Evolutionary conservation across 371 early-diverging fungal genomes (phyloP).

Genomic region (Nematocida sp.): DNA sequence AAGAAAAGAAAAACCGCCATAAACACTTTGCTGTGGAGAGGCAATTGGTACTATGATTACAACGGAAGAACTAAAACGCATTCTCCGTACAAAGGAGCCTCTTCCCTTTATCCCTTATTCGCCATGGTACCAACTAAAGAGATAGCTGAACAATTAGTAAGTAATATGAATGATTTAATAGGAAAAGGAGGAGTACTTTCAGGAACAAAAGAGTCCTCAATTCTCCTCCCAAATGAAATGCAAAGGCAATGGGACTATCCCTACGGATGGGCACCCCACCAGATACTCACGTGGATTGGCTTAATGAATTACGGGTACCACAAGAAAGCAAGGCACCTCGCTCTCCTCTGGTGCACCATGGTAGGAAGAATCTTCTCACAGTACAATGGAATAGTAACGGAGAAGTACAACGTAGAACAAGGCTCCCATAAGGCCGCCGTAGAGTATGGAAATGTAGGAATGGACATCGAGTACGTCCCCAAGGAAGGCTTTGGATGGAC

Average conservation of each 20-base stretch:
- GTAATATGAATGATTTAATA: slow-evolving; percentile 1
- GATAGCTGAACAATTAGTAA: slow-evolving; percentile 23
- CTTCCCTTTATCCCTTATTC: slow-evolving; percentile 45
- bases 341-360: slow-evolving; percentile 53
- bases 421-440: slow-evolving; percentile 38
- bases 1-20: slow-evolving; percentile 53
- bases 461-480: slow-evolving; percentile 34
- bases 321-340: slow-evolving; percentile 12
- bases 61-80: slow-evolving; percentile 16
- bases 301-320: slow-evolving; percentile 31
- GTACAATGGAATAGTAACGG: slow-evolving; percentile 49
- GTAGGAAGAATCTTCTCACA: slow-evolving; percentile 38
- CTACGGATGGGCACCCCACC: slow-evolving; percentile 55
- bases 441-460: slow-evolving; percentile 52
- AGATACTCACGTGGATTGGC: slow-evolving; percentile 50
- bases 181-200: slow-evolving; percentile 41
- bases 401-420: slow-evolving; percentile 51
- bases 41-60: slow-evolving; percentile 35
- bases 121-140: slow-evolving; percentile 9
- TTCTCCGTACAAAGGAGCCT: slow-evolving; percentile 44
- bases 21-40: slow-evolving; percentile 44
- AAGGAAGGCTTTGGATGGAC: slow-evolving; percentile 56
- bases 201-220: slow-evolving; percentile 39
- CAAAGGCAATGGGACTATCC: slow-evolving; percentile 54
- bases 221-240: background rate